phyloP scores from a whole-genome alignment of 495 filamentous ascomycete species.

The Apiosordaria backusii region DNA sequence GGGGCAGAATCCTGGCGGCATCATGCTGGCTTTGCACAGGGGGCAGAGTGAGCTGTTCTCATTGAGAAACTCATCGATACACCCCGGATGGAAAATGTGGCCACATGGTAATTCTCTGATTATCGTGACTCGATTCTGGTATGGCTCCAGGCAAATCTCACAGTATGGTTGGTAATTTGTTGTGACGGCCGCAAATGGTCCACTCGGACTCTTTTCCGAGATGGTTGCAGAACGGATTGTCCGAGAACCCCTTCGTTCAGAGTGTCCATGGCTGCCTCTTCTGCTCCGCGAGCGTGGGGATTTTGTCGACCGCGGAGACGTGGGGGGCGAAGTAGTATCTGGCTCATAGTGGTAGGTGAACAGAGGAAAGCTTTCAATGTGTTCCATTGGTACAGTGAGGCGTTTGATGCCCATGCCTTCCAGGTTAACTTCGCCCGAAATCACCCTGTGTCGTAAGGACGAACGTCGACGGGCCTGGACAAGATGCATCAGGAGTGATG shows the following conservation, averaged over 20 bases:
- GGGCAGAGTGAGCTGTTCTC: conserved; percentile 77
- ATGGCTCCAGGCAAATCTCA: conserved; percentile 83
- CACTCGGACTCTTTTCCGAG: conserved; percentile 16
- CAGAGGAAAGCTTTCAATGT: conserved; percentile 67
- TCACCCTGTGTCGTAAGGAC: conserved; percentile 62
- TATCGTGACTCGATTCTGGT: conserved; percentile 58
- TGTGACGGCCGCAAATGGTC: conserved; percentile 23
- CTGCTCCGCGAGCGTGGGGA: not conserved
- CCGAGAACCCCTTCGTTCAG: not conserved
- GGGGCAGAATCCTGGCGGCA: conserved; percentile 64
- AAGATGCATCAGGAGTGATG: conserved; percentile 69
- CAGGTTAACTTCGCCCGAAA: conserved; percentile 71
- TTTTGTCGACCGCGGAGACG: conserved; percentile 18
- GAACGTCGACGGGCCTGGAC: conserved; percentile 64
- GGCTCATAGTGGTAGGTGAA: conserved; percentile 63
- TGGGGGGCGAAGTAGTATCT: conserved; percentile 16
- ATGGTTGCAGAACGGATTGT: conserved; percentile 17
- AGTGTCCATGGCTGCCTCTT: conserved; percentile 12
- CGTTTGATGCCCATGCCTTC: conserved; percentile 76
- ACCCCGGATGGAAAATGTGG: conserved; percentile 88
- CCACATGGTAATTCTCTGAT: conserved; percentile 83
- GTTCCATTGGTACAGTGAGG: conserved; percentile 62
- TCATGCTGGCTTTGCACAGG: conserved; percentile 74
- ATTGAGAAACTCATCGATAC: conserved; percentile 75
- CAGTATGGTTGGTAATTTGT: conserved; percentile 69